A percentile compares a stretch with the other conserved stretches of the same genome.
Evolutionary conservation across 305 asterid species (phyloP).

Genomic region (Striga hermonthica): DNA sequence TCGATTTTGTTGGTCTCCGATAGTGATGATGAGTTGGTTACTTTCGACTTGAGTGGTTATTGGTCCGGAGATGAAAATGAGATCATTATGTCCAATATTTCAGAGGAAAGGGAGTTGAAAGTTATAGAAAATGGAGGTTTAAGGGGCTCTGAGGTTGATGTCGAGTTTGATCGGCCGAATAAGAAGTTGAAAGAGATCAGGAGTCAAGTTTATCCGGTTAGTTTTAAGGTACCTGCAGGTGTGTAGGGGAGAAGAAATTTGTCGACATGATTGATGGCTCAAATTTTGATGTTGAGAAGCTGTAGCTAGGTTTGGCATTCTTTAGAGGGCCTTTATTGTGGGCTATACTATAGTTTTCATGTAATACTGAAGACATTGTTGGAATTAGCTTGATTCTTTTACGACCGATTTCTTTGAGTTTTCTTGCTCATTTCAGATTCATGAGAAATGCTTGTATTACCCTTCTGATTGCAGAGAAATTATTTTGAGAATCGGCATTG

Average conservation of each 20-base stretch:
- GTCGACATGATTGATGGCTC: conserved; percentile 32
- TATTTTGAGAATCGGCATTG: neutral
- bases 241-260: conserved; percentile 34
- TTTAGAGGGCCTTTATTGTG: conserved; percentile 28
- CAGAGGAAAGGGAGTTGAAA: conserved; percentile 34
- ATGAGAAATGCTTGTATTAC: neutral
- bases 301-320: conserved; percentile 21
- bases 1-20: conserved; percentile 46
- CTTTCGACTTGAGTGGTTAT: conserved; percentile 33
- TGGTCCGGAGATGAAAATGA: conserved; percentile 52
- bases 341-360: neutral
- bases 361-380: neutral
- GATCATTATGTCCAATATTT: conserved; percentile 33
- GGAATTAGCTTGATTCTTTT: conserved; percentile 18
- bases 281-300: conserved; percentile 38
- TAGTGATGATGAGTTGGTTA: conserved; percentile 41
- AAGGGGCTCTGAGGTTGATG: neutral
- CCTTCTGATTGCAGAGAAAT: neutral
- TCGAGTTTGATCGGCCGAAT: conserved; percentile 31
- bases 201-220: conserved; percentile 43
- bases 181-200: conserved; percentile 36
- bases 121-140: conserved; percentile 31
- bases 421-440: neutral
- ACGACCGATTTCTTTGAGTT: neutral
- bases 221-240: conserved; percentile 55